Conservation (phyloP, 2,329 filamentous ascomycete species). For the Berkeleyomyces rouxiae region DNA sequence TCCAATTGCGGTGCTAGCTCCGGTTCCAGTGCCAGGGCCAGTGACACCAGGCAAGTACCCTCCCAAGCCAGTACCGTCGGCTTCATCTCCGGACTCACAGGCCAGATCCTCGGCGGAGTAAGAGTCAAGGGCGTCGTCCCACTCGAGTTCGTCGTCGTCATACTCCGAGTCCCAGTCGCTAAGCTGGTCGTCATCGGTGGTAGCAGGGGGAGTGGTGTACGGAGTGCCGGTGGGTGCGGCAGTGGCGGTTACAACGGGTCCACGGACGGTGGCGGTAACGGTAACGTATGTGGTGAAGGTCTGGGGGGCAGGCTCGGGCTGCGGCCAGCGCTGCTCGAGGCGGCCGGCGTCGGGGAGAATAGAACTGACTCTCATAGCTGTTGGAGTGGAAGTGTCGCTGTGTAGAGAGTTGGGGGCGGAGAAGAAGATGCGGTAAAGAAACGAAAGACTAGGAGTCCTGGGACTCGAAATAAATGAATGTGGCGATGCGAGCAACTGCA, state of each 20-base stretch:
- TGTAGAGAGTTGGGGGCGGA: background rate
- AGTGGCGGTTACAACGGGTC: background rate
- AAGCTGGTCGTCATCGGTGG: background rate
- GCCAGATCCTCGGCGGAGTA: background rate
- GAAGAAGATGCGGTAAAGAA: background rate
- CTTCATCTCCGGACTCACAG: constrained; percentile 1
- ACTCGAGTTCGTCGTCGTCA: constrained; percentile 7
- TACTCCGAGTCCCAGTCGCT: constrained; percentile 11
- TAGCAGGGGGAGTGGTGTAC: background rate
- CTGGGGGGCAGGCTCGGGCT: background rate
- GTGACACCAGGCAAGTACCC: background rate
- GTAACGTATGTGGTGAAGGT: background rate
- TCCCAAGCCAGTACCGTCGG: background rate
- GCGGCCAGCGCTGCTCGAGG: constrained; percentile 2
- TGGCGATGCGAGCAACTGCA: background rate
- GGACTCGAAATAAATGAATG: background rate
- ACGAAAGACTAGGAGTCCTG: constrained; percentile 3
- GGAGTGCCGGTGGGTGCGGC: background rate
- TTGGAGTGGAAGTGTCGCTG: background rate
- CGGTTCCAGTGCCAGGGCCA: background rate
- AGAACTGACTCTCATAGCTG: constrained; percentile 9
- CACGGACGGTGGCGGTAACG: background rate
- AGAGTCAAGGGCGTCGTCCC: constrained; percentile 3
- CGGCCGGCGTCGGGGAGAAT: background rate
- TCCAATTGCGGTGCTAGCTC: background rate